Conservation (phyloP, 371 early-diverging fungal genomes). For the Mucor irregularis region DNA sequence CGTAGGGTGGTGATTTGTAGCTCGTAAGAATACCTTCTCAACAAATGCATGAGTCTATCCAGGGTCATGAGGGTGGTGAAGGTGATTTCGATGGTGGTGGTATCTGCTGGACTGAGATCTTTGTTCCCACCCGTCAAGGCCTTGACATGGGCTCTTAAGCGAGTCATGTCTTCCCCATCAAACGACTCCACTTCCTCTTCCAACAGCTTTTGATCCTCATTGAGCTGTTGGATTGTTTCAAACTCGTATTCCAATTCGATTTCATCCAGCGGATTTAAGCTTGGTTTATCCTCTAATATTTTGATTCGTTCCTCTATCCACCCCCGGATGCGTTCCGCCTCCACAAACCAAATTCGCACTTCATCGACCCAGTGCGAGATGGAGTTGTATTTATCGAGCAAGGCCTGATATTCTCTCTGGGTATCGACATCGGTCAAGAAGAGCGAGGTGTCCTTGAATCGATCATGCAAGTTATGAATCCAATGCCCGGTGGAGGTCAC, state of each 20-base stretch:
- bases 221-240: slow-evolving; percentile 30
- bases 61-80: slow-evolving; percentile 49
- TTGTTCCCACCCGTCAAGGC: slow-evolving; percentile 34
- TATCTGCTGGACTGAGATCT: slow-evolving; percentile 55
- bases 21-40: slow-evolving; percentile 40
- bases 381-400: slow-evolving; percentile 33
- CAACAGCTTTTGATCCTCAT: slow-evolving; percentile 13
- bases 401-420: slow-evolving; percentile 2
- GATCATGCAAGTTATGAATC: slow-evolving; percentile 12
- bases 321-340: slow-evolving; percentile 45
- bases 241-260: slow-evolving; percentile 24
- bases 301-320: slow-evolving; percentile 51
- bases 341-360: slow-evolving; percentile 51
- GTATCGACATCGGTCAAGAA: slow-evolving; percentile 1
- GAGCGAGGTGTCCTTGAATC: slow-evolving; percentile 9
- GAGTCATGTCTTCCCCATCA: slow-evolving; percentile 50
- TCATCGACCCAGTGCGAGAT: slow-evolving; percentile 51
- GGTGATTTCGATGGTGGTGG: slow-evolving; percentile 56
- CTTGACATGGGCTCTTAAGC: slow-evolving; percentile 55
- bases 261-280: slow-evolving; percentile 28
- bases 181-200: slow-evolving; percentile 27
- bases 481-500: slow-evolving; percentile 18
- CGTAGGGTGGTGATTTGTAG: slow-evolving; percentile 43
- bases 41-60: slow-evolving; percentile 45
- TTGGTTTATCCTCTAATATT: slow-evolving; percentile 17